Evolutionary conservation across 1,139 yeast genomes (phyloP).

Genomic region (Meyerozyma carpophila): DNA sequence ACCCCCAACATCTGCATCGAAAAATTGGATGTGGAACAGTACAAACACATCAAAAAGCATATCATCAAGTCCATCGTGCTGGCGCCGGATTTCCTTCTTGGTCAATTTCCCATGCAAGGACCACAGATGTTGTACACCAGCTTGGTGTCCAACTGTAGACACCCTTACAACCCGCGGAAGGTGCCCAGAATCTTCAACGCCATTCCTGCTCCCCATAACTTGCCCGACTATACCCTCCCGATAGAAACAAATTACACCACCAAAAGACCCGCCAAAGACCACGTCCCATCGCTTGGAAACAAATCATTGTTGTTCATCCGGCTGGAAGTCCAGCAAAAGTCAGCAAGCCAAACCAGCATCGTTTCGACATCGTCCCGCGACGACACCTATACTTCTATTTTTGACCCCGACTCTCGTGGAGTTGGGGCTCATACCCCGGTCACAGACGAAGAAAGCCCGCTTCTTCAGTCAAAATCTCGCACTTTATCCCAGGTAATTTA

Average conservation of each 20-base stretch:
- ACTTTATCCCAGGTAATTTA: neutral
- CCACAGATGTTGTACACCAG: constrained; percentile 21
- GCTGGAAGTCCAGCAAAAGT: constrained; percentile 14
- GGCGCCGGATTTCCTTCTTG: constrained; percentile 30
- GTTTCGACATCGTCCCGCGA: constrained; percentile 20
- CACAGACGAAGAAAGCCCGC: constrained; percentile 28
- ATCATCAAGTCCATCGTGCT: constrained; percentile 27
- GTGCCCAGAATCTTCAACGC: neutral
- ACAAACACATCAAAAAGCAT: constrained; percentile 26
- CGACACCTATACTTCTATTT: constrained; percentile 17
- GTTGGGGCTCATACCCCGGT: constrained; percentile 28
- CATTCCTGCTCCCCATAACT: neutral
- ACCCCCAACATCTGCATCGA: constrained; percentile 4
- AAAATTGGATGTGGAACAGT: constrained; percentile 16
- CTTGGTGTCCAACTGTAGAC: constrained; percentile 5
- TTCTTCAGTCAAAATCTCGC: constrained; percentile 9
- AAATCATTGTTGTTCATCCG: neutral
- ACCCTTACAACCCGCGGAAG: neutral
- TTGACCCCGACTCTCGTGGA: constrained; percentile 23
- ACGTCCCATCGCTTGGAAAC: neutral
- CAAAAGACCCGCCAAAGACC: neutral
- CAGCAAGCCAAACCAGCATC: constrained; percentile 25
- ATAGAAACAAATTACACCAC: neutral
- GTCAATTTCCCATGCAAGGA: constrained; percentile 29
- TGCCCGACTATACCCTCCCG: neutral